Conservation (phyloP, 1,139 yeast species). For the Hyphopichia buzzinii region DNA sequence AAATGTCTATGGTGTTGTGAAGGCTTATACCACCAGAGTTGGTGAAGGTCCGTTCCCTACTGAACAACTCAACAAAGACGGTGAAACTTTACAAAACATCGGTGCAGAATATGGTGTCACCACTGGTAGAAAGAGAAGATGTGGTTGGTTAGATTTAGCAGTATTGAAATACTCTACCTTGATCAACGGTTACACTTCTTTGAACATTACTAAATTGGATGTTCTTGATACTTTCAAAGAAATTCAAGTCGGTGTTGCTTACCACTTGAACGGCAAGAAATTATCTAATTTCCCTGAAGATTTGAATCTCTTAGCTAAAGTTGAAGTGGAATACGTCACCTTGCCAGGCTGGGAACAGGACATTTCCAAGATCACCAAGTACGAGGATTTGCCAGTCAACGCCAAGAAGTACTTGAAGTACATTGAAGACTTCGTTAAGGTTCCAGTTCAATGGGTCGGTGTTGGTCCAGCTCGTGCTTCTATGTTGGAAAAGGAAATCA, state of each 20-base stretch:
- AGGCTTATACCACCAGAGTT: constrained; percentile 97
- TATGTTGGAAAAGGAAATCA: constrained; percentile 53
- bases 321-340: constrained; percentile 85
- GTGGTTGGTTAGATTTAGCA: constrained; percentile 98
- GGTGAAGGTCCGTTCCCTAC: constrained; percentile 99
- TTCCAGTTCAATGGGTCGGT: constrained; percentile 96
- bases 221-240: constrained; percentile 88
- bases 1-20: constrained; percentile 91
- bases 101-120: constrained; percentile 99
- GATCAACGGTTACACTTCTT: constrained; percentile 91
- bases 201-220: constrained; percentile 93
- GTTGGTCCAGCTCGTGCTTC: constrained; percentile 96
- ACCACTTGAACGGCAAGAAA: constrained; percentile 72
- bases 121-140: constrained; percentile 98
- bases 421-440: constrained; percentile 76
- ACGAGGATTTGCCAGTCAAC: constrained; percentile 79
- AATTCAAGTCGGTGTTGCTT: constrained; percentile 82
- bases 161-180: constrained; percentile 86
- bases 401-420: constrained; percentile 80
- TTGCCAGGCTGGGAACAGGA: constrained; percentile 94
- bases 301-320: constrained; percentile 72
- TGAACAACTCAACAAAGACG: constrained; percentile 85
- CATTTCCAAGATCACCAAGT: constrained; percentile 68
- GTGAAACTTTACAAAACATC: constrained; percentile 82
- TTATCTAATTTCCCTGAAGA: constrained; percentile 91